These are phyloP conservation scores for Drosera spatulata DNA, from an alignment of 179 eudicot species.

Conservation along the genomic window DNA sequence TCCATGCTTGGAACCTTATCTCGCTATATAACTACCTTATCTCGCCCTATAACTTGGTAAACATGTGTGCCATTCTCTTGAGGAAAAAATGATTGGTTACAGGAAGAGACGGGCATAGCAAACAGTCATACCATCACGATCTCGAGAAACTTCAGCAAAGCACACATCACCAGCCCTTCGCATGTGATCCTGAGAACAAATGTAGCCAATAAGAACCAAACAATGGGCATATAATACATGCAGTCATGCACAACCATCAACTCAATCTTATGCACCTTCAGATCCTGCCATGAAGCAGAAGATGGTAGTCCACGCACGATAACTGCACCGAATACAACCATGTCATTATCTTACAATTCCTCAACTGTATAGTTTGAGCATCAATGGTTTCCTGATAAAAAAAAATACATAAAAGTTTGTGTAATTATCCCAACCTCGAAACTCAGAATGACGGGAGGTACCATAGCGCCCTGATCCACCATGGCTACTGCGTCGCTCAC, in stretches of 20 bases:
- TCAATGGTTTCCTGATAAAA: not conserved
- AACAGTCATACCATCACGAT: slow-evolving; percentile 59
- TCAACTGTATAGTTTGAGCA: not conserved
- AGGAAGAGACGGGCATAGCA: not conserved
- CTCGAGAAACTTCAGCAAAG: slow-evolving; percentile 92
- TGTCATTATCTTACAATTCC: not conserved
- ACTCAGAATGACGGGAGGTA: slow-evolving; percentile 74
- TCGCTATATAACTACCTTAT: no score
- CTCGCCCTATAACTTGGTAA: no score
- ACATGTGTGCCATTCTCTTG: no score
- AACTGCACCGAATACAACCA: slow-evolving; percentile 33
- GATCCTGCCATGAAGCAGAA: slow-evolving; percentile 99
- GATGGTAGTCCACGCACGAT: slow-evolving; percentile 94
- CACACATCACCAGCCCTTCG: slow-evolving; percentile 99
- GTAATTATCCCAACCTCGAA: slow-evolving; percentile 43
- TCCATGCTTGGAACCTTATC: no score
- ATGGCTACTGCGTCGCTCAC: slow-evolving; percentile 63
- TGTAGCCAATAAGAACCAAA: not conserved
- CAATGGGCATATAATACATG: not conserved
- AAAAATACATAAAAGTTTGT: not conserved
- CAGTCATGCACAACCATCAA: not conserved
- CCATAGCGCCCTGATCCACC: slow-evolving; percentile 48
- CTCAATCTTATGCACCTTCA: slow-evolving; percentile 44
- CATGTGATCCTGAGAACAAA: slow-evolving; percentile 84
- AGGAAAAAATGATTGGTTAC: no score